Conservation (phyloP, 129 eudicot species). For the Pittosporum tobira region DNA sequence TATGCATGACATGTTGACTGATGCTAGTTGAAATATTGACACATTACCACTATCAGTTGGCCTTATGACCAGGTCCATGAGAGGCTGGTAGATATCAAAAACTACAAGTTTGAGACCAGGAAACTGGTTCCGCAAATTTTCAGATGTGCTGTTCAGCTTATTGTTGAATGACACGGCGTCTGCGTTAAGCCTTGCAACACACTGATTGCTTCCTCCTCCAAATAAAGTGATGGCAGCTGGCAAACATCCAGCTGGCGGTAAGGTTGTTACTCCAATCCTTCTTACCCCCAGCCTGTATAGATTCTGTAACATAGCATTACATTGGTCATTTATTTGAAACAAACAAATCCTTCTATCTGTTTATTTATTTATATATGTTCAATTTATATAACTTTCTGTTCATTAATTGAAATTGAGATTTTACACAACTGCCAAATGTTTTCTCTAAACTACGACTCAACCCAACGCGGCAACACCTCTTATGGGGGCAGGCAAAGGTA, state of each 20-base stretch:
- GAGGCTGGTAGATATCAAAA: constrained; percentile 70
- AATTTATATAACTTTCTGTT: too few relatives aligned
- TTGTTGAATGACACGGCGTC: constrained; percentile 60
- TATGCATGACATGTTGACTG: background rate
- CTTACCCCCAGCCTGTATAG: constrained; percentile 55
- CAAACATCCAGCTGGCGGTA: constrained; percentile 79
- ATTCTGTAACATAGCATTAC: constrained; percentile 23
- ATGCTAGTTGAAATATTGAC: background rate
- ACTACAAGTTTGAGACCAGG: constrained; percentile 62
- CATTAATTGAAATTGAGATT: too few relatives aligned
- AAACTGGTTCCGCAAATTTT: constrained; percentile 19
- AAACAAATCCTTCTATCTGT: background rate
- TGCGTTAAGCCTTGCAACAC: constrained; percentile 39
- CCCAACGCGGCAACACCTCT: too few relatives aligned
- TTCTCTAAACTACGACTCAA: too few relatives aligned
- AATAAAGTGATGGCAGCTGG: constrained; percentile 76
- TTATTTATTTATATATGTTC: background rate
- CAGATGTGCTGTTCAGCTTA: constrained; percentile 52
- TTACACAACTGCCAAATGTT: too few relatives aligned
- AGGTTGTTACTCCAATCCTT: constrained; percentile 61
- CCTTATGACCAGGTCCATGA: constrained; percentile 35
- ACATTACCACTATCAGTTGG: constrained; percentile 48
- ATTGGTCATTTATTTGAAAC: background rate
- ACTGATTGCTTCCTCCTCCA: constrained; percentile 49
- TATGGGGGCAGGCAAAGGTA: too few relatives aligned